Evolutionary conservation across 2,329 filamentous ascomycete genomes (phyloP).

Genomic region (Penicillium palitans): DNA sequence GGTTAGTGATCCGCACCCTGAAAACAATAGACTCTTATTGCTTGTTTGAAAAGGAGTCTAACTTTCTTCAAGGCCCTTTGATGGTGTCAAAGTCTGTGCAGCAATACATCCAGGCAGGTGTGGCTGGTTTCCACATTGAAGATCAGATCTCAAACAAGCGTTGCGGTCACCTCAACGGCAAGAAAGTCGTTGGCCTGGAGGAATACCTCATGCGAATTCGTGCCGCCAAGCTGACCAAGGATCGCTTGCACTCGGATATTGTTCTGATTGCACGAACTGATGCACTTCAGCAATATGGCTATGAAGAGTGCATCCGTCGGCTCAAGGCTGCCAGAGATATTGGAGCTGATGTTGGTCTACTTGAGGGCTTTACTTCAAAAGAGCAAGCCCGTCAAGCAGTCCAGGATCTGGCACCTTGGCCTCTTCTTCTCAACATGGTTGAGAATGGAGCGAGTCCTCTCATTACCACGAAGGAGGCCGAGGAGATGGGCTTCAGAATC

Average conservation of each 20-base stretch:
- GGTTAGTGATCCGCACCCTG: slow-evolving; percentile 25
- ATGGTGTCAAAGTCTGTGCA: slow-evolving; percentile 51
- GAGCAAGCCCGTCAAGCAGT: slow-evolving; percentile 39
- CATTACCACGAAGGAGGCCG: slow-evolving; percentile 40
- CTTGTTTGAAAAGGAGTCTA: slow-evolving; percentile 27
- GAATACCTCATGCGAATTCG: slow-evolving; percentile 40
- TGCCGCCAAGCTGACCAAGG: slow-evolving; percentile 37
- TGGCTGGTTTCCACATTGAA: slow-evolving; percentile 59
- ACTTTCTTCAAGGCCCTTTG: slow-evolving; percentile 35
- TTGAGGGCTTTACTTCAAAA: slow-evolving; percentile 43
- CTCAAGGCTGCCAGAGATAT: slow-evolving; percentile 41
- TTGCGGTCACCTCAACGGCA: slow-evolving; percentile 44
- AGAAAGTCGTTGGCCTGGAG: slow-evolving; percentile 39
- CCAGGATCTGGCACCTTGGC: slow-evolving; percentile 41
- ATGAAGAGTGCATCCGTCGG: slow-evolving; percentile 42
- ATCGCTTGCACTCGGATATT: slow-evolving; percentile 41
- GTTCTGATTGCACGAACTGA: slow-evolving; percentile 48
- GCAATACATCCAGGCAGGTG: slow-evolving; percentile 53
- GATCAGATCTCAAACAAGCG: slow-evolving; percentile 53
- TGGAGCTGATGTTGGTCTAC: slow-evolving; percentile 44
- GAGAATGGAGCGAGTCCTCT: slow-evolving; percentile 43
- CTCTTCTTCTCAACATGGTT: slow-evolving; percentile 47
- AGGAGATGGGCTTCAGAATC: slow-evolving; percentile 45
- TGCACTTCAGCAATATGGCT: slow-evolving; percentile 40
- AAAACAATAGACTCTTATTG: background rate